Conservation (phyloP, 2,329 filamentous ascomycete genomes). For the Bipolaris sorokiniana region DNA sequence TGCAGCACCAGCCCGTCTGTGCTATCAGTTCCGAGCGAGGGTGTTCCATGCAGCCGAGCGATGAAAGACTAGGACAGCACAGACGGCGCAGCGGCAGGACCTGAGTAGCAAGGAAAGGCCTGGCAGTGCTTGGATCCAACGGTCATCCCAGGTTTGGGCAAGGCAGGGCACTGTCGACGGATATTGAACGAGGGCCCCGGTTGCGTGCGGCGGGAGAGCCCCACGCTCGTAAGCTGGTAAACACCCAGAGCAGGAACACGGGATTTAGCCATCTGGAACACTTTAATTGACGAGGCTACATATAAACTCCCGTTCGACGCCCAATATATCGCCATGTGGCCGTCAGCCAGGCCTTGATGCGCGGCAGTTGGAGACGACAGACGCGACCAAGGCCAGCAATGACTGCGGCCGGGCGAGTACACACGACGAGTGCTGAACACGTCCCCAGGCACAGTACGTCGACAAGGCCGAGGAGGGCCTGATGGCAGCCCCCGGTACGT, state of each 20-base stretch:
- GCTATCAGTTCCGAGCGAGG: constrained; percentile 39
- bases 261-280: constrained; percentile 45
- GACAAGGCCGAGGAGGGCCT: constrained; percentile 14
- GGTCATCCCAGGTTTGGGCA: constrained; percentile 43
- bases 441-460: constrained; percentile 37
- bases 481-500: constrained; percentile 21
- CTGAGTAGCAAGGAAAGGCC: constrained; percentile 31
- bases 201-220: constrained; percentile 34
- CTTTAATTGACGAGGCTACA: constrained; percentile 40
- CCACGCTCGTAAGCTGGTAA: constrained; percentile 23
- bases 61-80: constrained; percentile 29
- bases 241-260: constrained; percentile 32
- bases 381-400: constrained; percentile 9
- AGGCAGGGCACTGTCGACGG: constrained; percentile 34
- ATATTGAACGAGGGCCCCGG: constrained; percentile 35
- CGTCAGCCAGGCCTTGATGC: not conserved
- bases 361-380: too few relatives aligned
- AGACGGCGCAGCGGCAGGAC: constrained; percentile 35
- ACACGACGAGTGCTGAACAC: constrained; percentile 31
- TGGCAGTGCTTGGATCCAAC: constrained; percentile 40
- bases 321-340: constrained; percentile 30
- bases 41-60: constrained; percentile 36
- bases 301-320: constrained; percentile 37
- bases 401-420: constrained; percentile 17
- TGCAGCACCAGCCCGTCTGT: constrained; percentile 36